Evolutionary conservation across 83 land plant species (phyloP).

Genomic region (Thuja plicata): DNA sequence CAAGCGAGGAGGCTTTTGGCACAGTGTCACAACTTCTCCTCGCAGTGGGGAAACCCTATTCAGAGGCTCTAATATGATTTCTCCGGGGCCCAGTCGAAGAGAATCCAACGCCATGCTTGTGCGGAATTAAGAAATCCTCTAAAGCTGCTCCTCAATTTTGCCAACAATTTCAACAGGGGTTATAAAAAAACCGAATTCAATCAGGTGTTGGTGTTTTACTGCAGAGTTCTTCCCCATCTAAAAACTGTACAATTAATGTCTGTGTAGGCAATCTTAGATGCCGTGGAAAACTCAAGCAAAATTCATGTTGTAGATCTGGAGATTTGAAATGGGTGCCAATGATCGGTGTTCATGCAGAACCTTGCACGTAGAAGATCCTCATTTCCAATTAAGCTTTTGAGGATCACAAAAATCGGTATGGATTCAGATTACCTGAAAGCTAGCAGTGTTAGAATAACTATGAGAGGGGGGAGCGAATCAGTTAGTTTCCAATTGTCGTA

Average conservation of each 20-base stretch:
- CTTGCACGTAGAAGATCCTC: neutral
- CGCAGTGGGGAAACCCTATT: neutral
- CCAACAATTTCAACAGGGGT: neutral
- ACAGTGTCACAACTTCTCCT: neutral
- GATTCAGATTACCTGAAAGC: neutral
- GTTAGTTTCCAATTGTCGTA: too few relatives aligned
- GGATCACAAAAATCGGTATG: slow-evolving; percentile 24
- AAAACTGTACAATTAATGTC: slow-evolving; percentile 15
- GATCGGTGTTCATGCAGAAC: slow-evolving; percentile 25
- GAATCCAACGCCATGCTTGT: neutral
- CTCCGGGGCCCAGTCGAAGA: neutral
- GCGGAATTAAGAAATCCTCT: neutral
- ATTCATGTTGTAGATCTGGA: slow-evolving; percentile 29
- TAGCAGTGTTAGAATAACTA: too few relatives aligned
- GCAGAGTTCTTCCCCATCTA: neutral
- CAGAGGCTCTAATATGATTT: neutral
- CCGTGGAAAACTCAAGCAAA: neutral
- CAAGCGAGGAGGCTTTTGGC: neutral
- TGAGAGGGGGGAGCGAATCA: too few relatives aligned
- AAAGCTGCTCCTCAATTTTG: neutral
- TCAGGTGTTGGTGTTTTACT: neutral
- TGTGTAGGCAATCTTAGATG: slow-evolving; percentile 25
- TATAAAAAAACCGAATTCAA: neutral
- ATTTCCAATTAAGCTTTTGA: slow-evolving; percentile 12
- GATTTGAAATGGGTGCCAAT: slow-evolving; percentile 29